A percentile compares a stretch with the other conserved stretches of the same genome.
Evolutionary conservation across 371 early-diverging fungal genomes (phyloP).

Genomic region (Apophysomyces sp.): DNA sequence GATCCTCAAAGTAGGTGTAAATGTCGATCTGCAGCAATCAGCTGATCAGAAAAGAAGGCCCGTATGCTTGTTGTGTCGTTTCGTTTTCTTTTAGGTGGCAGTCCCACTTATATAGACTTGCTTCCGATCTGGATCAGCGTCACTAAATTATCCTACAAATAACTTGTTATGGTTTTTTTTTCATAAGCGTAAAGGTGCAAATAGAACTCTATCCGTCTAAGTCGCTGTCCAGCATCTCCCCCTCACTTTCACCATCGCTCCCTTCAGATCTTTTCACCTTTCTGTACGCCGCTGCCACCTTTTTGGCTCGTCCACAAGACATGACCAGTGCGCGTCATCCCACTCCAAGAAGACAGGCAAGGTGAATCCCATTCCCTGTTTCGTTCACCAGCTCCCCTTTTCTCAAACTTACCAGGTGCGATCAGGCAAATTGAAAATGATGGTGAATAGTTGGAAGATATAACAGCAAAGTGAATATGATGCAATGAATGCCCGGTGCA

Average conservation of each 20-base stretch:
- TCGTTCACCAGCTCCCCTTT: not conserved
- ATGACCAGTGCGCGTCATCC: not conserved
- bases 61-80: slow-evolving; percentile 2
- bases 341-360: not conserved
- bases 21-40: slow-evolving; percentile 1
- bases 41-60: slow-evolving; percentile 1
- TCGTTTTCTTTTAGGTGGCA: slow-evolving; percentile 4
- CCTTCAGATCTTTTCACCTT: not conserved
- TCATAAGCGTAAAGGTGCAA: not conserved
- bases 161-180: not conserved
- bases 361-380: not conserved
- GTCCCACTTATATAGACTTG: not conserved
- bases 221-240: not conserved
- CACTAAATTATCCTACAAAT: not conserved
- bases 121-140: slow-evolving; percentile 4
- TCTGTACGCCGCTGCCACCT: not conserved
- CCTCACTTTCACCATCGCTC: not conserved
- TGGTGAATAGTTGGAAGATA: not conserved
- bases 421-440: not conserved
- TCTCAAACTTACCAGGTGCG: not conserved
- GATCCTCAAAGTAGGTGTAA: slow-evolving; percentile 1
- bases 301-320: not conserved
- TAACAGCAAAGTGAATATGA: not conserved
- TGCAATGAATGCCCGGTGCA: not conserved
- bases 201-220: not conserved